A percentile compares a stretch with the other conserved stretches of the same genome.
These are phyloP conservation scores for Tephrocybe sp. DNA, from an alignment of 768 basidiomycete genomes.

Conservation along the genomic window DNA sequence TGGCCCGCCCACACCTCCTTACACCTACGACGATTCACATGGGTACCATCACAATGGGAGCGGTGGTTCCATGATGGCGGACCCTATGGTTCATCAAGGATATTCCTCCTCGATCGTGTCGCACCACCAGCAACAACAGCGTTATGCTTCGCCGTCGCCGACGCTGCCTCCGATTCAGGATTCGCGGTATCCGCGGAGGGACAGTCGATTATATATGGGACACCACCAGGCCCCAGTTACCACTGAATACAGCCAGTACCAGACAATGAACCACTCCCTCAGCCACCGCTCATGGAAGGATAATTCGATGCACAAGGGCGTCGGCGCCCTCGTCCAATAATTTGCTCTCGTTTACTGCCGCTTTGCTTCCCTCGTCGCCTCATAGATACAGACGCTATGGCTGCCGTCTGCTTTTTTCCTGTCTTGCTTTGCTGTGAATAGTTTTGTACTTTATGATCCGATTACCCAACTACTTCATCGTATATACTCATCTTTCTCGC, in stretches of 20 bases:
- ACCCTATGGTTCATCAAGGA: conserved; percentile 18
- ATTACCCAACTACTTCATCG: background rate
- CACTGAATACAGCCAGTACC: conserved; percentile 40
- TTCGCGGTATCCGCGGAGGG: conserved; percentile 30
- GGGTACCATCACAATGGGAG: conserved; percentile 31
- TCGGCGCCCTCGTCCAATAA: conserved; percentile 36
- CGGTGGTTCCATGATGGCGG: conserved; percentile 19
- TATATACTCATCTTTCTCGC: conserved; percentile 1
- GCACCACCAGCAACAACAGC: conserved; percentile 18
- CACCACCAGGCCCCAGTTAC: conserved; percentile 16
- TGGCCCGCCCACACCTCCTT: conserved; percentile 43
- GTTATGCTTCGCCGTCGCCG: conserved; percentile 54
- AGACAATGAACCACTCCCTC: conserved; percentile 27
- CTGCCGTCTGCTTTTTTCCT: background rate
- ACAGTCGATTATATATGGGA: conserved; percentile 7
- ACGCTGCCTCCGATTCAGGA: conserved; percentile 56
- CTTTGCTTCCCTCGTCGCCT: background rate
- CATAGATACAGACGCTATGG: background rate
- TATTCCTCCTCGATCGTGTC: conserved; percentile 21
- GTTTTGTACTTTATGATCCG: conserved; percentile 1
- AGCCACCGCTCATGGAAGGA: conserved; percentile 48
- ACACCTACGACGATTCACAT: conserved; percentile 45
- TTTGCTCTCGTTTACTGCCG: background rate
- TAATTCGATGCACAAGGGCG: conserved; percentile 37
- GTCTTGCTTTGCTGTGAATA: background rate